Percentiles rank a stretch among this genome's conserved stretches.
phyloP scores from a whole-genome alignment of 2,329 filamentous ascomycete species.

The Cladosporium sp. region DNA sequence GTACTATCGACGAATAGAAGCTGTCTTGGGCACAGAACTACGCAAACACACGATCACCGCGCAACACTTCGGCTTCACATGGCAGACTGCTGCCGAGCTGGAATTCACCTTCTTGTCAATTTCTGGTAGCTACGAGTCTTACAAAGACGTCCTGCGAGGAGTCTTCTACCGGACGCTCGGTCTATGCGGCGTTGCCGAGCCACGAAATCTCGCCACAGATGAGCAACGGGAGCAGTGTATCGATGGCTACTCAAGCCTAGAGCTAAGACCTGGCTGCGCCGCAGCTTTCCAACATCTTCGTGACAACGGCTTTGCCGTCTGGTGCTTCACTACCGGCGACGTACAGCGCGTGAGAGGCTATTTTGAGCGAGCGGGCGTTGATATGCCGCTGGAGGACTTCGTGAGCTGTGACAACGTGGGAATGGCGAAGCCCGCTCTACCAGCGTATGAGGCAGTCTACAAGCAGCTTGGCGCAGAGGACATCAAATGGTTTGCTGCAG shows the following conservation, averaged over 20 bases:
- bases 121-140: slow-evolving; percentile 41
- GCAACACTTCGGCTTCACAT: slow-evolving; percentile 43
- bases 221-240: slow-evolving; percentile 41
- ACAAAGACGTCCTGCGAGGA: slow-evolving; percentile 40
- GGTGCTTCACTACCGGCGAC: slow-evolving; percentile 53
- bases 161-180: slow-evolving; percentile 49
- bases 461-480: slow-evolving; percentile 23
- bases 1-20: slow-evolving; percentile 40
- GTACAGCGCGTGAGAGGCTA: slow-evolving; percentile 49
- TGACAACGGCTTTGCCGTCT: slow-evolving; percentile 48
- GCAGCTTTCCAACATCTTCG: slow-evolving; percentile 43
- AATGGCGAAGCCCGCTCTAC: slow-evolving; percentile 49
- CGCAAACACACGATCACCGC: slow-evolving; percentile 37
- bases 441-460: slow-evolving; percentile 44
- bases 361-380: slow-evolving; percentile 46
- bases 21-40: slow-evolving; percentile 41
- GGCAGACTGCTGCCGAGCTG: slow-evolving; percentile 46
- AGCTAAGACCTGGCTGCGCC: slow-evolving; percentile 36
- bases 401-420: slow-evolving; percentile 48
- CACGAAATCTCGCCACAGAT: slow-evolving; percentile 39
- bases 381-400: slow-evolving; percentile 50
- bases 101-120: slow-evolving; percentile 50
- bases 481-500: slow-evolving; percentile 54
- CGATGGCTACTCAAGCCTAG: slow-evolving; percentile 33
- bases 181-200: slow-evolving; percentile 42